Base-by-base conservation (phyloP, 1,139 yeast species). In the Suhomyces coccinellae region DNA sequence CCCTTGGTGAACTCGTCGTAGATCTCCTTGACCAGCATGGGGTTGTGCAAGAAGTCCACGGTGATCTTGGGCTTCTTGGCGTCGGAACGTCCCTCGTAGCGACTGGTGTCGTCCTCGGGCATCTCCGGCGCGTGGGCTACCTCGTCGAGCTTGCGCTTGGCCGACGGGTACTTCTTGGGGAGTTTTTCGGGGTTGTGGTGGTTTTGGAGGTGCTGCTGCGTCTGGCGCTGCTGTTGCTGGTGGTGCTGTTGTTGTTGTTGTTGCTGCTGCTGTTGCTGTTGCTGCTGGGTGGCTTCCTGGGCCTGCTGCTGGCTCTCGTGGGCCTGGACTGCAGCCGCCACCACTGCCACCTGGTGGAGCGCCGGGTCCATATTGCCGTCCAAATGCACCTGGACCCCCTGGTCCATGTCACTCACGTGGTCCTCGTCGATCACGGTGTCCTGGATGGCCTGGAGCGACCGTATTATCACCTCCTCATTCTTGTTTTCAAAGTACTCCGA, bases 1-100 rank as follows among this genome's bases (percentile, higher is more conserved):
- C 79, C 79, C 45, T 69, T 69, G 41, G 71, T 70, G 54, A 69
- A 74, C 53, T 74, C 79, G 44, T 73, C 77, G 57, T 73, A 73
- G 36, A 74, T 72, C 48, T 74, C 78, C 46, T 65, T 63, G 4
- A 74, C 75, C 1, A 77, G 69, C 67, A 70, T 71, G 7, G 79
- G 79, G 49, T 73, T 73, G 50, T 73, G 77, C 30, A 74, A 60
- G 49, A 74, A 74, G 44, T 69, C 74, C 40, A 73, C 66, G 16
- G 59, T 49, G 32, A 73, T 63, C 48, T 69, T 71, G 29, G 74
- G 74, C 44, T 66, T 58, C 46, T 70, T 71, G 36, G 61, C 30
- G 39, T 47, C 50, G 17, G 35, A 33, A 12, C 48, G 45, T 28
- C 50, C 48, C 36, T 36, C 46, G 28, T 45, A 41, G 4, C 38